Evolutionary conservation across 768 basidiomycete genomes (phyloP).

Genomic region (Guyanaporus albipodus): DNA sequence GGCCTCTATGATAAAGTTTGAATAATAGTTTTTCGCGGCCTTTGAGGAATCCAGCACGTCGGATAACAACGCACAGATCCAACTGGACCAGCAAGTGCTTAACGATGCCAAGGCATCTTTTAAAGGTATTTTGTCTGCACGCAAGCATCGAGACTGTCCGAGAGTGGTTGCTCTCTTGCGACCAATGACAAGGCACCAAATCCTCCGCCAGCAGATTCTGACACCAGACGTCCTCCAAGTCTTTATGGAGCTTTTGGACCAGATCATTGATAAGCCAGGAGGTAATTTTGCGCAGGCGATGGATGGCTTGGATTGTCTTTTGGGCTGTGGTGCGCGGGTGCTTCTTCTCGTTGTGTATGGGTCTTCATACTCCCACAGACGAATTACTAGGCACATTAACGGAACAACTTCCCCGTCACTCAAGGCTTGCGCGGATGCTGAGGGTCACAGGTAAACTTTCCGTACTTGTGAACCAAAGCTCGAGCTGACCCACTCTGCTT

Average conservation of each 20-base stretch:
- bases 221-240: constrained; percentile 9
- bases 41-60: neutral
- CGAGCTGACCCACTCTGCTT: too few species aligned
- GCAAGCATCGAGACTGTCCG: constrained; percentile 15
- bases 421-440: too few species aligned
- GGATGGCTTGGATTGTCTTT: constrained; percentile 17
- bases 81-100: neutral
- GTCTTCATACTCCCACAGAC: too few species aligned
- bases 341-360: too few species aligned
- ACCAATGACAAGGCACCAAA: constrained; percentile 16
- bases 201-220: constrained; percentile 15
- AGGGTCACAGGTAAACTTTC: too few species aligned
- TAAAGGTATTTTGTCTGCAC: constrained; percentile 1
- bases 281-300: constrained; percentile 19
- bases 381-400: too few species aligned
- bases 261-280: neutral
- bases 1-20: too few species aligned
- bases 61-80: neutral
- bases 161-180: constrained; percentile 19
- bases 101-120: constrained; percentile 15
- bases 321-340: constrained; percentile 15
- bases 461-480: too few species aligned
- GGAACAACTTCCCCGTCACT: too few species aligned
- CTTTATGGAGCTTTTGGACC: constrained; percentile 14
- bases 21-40: too few species aligned